phyloP scores from a whole-genome alignment of 2,329 filamentous ascomycete genomes.

The Endocalyx cinctus region DNA sequence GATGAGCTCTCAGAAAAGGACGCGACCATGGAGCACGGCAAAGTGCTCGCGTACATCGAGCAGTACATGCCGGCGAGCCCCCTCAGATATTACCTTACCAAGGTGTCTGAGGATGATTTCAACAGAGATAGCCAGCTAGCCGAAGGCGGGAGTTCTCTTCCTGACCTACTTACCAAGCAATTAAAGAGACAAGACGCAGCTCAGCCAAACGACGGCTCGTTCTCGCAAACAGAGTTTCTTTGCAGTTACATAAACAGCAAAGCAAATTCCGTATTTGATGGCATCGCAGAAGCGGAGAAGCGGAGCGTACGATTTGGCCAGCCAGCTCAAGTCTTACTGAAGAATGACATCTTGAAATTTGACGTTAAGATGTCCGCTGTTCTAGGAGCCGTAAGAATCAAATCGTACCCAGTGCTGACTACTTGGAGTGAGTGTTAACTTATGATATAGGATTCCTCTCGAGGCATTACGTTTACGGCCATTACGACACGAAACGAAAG shows the following conservation, averaged over 20 bases:
- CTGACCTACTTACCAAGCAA: slow-evolving; percentile 46
- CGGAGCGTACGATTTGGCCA: slow-evolving; percentile 64
- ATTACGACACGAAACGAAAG: slow-evolving; percentile 33
- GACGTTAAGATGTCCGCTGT: slow-evolving; percentile 54
- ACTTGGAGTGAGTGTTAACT: slow-evolving; percentile 6
- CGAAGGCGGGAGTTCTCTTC: slow-evolving; percentile 39
- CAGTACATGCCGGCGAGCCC: slow-evolving; percentile 63
- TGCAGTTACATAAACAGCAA: slow-evolving; percentile 53
- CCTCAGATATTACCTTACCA: slow-evolving; percentile 56
- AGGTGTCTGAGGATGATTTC: slow-evolving; percentile 46
- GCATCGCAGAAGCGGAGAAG: slow-evolving; percentile 66
- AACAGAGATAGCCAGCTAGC: slow-evolving; percentile 39
- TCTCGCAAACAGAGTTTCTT: slow-evolving; percentile 61
- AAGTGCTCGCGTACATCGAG: slow-evolving; percentile 74
- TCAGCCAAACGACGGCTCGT: slow-evolving; percentile 42
- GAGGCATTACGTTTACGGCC: slow-evolving; percentile 35
- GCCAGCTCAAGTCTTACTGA: slow-evolving; percentile 41
- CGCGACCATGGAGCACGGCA: slow-evolving; percentile 66
- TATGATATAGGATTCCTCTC: slow-evolving; percentile 27
- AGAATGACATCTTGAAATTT: slow-evolving; percentile 41
- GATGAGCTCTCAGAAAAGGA: slow-evolving; percentile 77
- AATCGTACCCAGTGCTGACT: background rate
- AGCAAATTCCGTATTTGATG: slow-evolving; percentile 57
- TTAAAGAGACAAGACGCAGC: slow-evolving; percentile 42
- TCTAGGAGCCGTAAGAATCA: slow-evolving; percentile 28